Evolutionary conservation across 768 basidiomycete genomes (phyloP).

Genomic region (Suillus americanus): DNA sequence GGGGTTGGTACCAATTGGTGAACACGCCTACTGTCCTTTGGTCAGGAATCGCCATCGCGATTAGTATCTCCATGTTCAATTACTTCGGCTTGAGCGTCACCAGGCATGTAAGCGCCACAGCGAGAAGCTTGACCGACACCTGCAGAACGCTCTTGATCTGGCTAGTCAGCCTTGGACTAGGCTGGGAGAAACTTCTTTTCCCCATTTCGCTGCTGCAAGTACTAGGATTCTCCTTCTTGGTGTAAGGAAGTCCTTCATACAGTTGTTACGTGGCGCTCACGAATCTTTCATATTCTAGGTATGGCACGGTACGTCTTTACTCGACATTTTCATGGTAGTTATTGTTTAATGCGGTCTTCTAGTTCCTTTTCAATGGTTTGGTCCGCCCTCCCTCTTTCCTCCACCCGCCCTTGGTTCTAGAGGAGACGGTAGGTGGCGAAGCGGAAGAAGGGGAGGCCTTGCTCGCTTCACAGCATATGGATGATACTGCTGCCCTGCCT

Average conservation of each 20-base stretch:
- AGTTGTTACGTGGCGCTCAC: constrained; percentile 8
- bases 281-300: constrained; percentile 42
- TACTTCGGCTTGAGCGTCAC: constrained; percentile 92
- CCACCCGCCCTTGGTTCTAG: constrained; percentile 39
- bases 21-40: constrained; percentile 70
- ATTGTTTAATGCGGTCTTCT: constrained; percentile 4
- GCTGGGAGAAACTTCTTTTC: constrained; percentile 86
- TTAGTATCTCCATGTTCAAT: constrained; percentile 82
- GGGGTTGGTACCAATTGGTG: constrained; percentile 89
- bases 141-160: constrained; percentile 96
- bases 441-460: constrained; percentile 60
- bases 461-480: constrained; percentile 44
- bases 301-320: constrained; percentile 68
- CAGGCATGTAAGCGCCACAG: constrained; percentile 90
- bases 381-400: constrained; percentile 64
- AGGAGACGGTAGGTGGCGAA: constrained; percentile 37
- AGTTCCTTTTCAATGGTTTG: constrained; percentile 92
- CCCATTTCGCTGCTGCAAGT: constrained; percentile 85
- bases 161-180: constrained; percentile 84
- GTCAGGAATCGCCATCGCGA: constrained; percentile 68
- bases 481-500: constrained; percentile 83
- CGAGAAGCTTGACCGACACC: constrained; percentile 89
- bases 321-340: constrained; percentile 1
- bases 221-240: constrained; percentile 81
- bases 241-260: constrained; percentile 56